Evolutionary conservation across 768 basidiomycete genomes (phyloP).

Genomic region (Phanerodontia chrysosporium): DNA sequence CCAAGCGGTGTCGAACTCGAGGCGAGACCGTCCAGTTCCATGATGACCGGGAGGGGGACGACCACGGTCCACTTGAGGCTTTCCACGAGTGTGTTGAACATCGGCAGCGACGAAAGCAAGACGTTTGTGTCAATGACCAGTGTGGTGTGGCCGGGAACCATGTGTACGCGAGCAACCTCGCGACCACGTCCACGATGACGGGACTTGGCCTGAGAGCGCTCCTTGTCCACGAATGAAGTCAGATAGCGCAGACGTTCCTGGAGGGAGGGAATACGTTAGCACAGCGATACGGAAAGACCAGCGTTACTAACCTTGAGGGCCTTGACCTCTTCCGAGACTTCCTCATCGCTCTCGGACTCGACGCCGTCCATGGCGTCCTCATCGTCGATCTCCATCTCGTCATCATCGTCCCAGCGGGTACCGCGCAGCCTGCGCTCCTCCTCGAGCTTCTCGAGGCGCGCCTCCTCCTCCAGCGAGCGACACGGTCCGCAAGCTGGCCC

Average conservation of each 20-base stretch:
- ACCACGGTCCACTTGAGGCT: slow-evolving; percentile 82
- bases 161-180: slow-evolving; percentile 39
- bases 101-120: slow-evolving; percentile 74
- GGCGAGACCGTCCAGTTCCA: slow-evolving; percentile 92
- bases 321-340: slow-evolving; percentile 68
- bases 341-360: slow-evolving; percentile 51
- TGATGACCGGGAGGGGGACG: slow-evolving; percentile 90
- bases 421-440: slow-evolving; percentile 64
- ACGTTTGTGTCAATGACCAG: slow-evolving; percentile 96
- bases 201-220: slow-evolving; percentile 29
- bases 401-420: slow-evolving; percentile 53
- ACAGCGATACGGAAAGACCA: slow-evolving; percentile 10
- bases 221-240: slow-evolving; percentile 27
- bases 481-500: slow-evolving; percentile 64
- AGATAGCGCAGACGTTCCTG: slow-evolving; percentile 76
- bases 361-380: slow-evolving; percentile 49
- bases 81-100: slow-evolving; percentile 75
- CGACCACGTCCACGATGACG: slow-evolving; percentile 24
- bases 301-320: slow-evolving; percentile 64
- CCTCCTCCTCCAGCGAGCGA: slow-evolving; percentile 68
- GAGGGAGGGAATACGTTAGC: slow-evolving; percentile 6
- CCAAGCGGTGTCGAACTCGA: slow-evolving; percentile 61
- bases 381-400: slow-evolving; percentile 68
- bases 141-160: slow-evolving; percentile 82
- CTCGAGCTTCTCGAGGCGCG: slow-evolving; percentile 57